Conservation (phyloP, 441 rosid genomes). For the Viola pubescens region DNA sequence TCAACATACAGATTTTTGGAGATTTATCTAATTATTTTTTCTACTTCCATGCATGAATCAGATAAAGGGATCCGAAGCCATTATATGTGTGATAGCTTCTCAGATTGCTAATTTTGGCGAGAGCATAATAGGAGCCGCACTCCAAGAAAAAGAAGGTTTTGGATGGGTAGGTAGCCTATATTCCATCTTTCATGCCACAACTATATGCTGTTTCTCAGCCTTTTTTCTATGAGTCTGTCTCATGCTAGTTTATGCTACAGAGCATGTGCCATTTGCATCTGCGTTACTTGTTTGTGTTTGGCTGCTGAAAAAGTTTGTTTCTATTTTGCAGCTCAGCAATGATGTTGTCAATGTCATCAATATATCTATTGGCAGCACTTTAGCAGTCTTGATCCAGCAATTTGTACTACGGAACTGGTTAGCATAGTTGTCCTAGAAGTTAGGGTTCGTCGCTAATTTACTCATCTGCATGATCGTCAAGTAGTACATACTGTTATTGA, state of each 20-base stretch:
- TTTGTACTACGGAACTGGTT: slow-evolving; percentile 38
- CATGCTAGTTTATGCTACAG: too few species aligned
- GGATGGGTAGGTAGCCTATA: slow-evolving; percentile 49
- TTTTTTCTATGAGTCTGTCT: not conserved
- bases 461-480: too few species aligned
- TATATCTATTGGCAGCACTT: slow-evolving; percentile 70
- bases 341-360: slow-evolving; percentile 82
- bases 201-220: not conserved
- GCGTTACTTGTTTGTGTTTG: too few species aligned
- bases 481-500: not conserved
- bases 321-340: slow-evolving; percentile 68
- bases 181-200: too few species aligned
- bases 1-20: not conserved
- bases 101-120: slow-evolving; percentile 92
- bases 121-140: slow-evolving; percentile 75
- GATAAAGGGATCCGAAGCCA: slow-evolving; percentile 59
- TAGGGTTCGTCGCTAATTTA: too few species aligned
- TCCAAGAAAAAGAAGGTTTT: slow-evolving; percentile 85
- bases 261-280: too few species aligned
- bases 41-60: slow-evolving; percentile 23
- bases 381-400: slow-evolving; percentile 81
- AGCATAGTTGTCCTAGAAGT: slow-evolving; percentile 1
- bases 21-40: slow-evolving; percentile 4
- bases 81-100: slow-evolving; percentile 76
- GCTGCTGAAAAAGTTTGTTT: not conserved